A percentile compares a stretch with the other conserved stretches of the same genome.
These are phyloP conservation scores for Blastobotrys parvus DNA, from an alignment of 805 yeast species.

Conservation along the genomic window DNA sequence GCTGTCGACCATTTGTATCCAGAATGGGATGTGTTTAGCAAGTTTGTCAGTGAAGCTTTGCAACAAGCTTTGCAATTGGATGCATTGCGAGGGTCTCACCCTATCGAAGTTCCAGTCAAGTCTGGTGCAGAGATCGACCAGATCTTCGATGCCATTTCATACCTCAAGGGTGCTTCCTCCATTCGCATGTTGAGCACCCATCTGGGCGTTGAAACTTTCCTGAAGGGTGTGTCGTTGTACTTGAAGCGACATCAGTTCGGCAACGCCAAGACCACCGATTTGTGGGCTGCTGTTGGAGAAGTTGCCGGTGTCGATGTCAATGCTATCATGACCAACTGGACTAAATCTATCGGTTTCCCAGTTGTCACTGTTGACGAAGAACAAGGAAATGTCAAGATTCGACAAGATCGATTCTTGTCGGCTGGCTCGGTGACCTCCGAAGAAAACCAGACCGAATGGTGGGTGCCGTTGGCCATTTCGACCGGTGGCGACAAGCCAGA, in stretches of 20 bases:
- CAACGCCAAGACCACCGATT: constrained; percentile 66
- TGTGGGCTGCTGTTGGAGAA: constrained; percentile 65
- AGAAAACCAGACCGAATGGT: constrained; percentile 58
- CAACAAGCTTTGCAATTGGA: constrained; percentile 66
- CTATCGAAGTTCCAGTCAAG: constrained; percentile 75
- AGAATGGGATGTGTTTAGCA: constrained; percentile 82
- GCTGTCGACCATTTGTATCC: constrained; percentile 70
- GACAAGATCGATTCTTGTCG: constrained; percentile 66
- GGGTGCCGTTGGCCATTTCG: constrained; percentile 29
- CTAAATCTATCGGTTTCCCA: constrained; percentile 71
- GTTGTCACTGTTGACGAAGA: constrained; percentile 49
- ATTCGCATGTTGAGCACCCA: constrained; percentile 73
- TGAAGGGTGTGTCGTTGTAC: constrained; percentile 72
- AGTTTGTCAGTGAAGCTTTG: constrained; percentile 64
- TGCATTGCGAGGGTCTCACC: constrained; percentile 73
- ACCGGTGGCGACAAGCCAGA: constrained; percentile 16
- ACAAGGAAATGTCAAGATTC: constrained; percentile 38
- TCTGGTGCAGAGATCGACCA: constrained; percentile 75
- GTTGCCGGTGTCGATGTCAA: constrained; percentile 68
- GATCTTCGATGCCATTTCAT: constrained; percentile 78
- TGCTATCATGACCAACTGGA: constrained; percentile 72
- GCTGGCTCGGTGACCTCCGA: constrained; percentile 72
- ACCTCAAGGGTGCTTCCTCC: constrained; percentile 71
- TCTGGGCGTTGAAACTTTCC: constrained; percentile 69
- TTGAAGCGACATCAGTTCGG: constrained; percentile 70